Evolutionary conservation across 2,329 filamentous ascomycete genomes (phyloP).

Genomic region (Fonsecaea nubica): DNA sequence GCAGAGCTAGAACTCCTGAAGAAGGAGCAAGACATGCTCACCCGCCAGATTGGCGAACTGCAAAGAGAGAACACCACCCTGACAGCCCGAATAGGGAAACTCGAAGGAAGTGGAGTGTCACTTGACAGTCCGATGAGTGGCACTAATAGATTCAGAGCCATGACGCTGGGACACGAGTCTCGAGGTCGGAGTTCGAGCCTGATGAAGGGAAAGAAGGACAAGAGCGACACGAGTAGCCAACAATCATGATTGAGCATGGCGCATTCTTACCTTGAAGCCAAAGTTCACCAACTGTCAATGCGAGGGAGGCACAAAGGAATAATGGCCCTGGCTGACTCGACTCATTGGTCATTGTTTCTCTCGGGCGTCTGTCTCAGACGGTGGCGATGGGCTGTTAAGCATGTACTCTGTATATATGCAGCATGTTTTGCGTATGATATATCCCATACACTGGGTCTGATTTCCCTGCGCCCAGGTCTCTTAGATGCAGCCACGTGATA

Average conservation of each 20-base stretch:
- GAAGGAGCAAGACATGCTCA: conserved; percentile 52
- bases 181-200: conserved; percentile 33
- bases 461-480: not conserved
- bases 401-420: not conserved
- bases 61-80: conserved; percentile 65
- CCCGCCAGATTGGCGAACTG: conserved; percentile 58
- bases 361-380: not conserved
- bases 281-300: not conserved
- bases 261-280: not conserved
- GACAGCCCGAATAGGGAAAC: conserved; percentile 53
- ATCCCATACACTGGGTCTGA: not conserved
- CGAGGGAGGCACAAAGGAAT: not conserved
- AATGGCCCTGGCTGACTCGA: not conserved
- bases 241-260: conserved; percentile 8
- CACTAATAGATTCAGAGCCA: conserved; percentile 21
- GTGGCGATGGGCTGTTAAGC: not conserved
- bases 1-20: conserved; percentile 55
- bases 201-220: conserved; percentile 27
- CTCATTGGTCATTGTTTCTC: not conserved
- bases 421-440: not conserved
- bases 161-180: conserved; percentile 25
- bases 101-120: conserved; percentile 38
- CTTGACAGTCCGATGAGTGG: conserved; percentile 17
- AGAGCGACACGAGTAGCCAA: conserved; percentile 25
- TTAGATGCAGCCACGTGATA: not conserved